These are phyloP conservation scores for Solanum chilense DNA, from an alignment of 257 asterid species.

Conservation along the genomic window DNA sequence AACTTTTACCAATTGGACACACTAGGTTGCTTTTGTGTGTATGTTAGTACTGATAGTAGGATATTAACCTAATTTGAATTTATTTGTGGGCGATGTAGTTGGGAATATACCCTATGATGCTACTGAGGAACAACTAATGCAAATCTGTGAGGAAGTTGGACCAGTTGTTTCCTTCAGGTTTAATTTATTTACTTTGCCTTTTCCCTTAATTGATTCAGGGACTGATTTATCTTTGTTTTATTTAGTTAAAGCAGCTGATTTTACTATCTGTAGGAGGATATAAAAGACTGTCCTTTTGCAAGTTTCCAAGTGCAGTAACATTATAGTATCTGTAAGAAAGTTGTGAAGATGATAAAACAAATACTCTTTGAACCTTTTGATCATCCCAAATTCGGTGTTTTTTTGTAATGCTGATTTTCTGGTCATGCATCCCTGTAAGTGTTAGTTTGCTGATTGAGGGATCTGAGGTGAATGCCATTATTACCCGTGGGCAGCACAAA, in stretches of 20 bases:
- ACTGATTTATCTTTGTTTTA: background rate
- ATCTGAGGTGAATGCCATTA: background rate
- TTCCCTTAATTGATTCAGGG: background rate
- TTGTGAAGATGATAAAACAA: background rate
- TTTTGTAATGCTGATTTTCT: background rate
- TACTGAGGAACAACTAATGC: conserved; percentile 81
- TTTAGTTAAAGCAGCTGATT: background rate
- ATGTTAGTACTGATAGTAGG: background rate
- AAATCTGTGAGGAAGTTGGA: conserved; percentile 92
- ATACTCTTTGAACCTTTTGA: background rate
- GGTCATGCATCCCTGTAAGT: background rate
- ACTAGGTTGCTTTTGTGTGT: background rate
- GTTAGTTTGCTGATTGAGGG: background rate
- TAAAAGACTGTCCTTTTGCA: background rate
- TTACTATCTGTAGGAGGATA: background rate
- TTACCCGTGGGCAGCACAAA: too few species aligned
- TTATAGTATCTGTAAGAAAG: background rate
- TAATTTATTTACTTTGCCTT: conserved; percentile 6
- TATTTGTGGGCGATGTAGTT: conserved; percentile 29
- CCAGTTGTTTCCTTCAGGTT: conserved; percentile 95
- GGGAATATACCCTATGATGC: conserved; percentile 97
- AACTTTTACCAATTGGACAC: background rate
- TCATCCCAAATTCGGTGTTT: background rate
- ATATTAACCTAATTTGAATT: background rate
- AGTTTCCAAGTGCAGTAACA: background rate